Evolutionary conservation across 352 stramenopile genomes (phyloP).

Genomic region (Phytophthora sp.): DNA sequence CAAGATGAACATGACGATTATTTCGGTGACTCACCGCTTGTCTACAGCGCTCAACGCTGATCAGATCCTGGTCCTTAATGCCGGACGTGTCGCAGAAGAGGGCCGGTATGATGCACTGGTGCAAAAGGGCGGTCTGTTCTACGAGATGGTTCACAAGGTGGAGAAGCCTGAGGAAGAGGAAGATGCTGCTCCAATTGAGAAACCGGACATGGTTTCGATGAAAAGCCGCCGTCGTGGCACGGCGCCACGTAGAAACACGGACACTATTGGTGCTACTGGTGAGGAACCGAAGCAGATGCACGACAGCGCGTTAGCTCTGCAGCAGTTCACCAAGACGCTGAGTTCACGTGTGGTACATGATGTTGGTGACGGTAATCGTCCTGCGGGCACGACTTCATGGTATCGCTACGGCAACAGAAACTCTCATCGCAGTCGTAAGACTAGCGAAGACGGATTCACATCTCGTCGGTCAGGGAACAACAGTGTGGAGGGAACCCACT

Average conservation of each 20-base stretch:
- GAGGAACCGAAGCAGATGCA: slow-evolving; percentile 54
- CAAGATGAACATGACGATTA: slow-evolving; percentile 91
- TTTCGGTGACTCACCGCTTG: slow-evolving; percentile 90
- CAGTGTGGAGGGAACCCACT: slow-evolving; percentile 53
- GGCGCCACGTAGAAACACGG: slow-evolving; percentile 43
- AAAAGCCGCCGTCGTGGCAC: slow-evolving; percentile 31
- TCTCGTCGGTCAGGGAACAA: slow-evolving; percentile 71
- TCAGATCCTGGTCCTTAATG: slow-evolving; percentile 82
- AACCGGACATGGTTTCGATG: slow-evolving; percentile 37
- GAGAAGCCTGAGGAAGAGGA: slow-evolving; percentile 60
- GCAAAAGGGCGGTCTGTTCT: slow-evolving; percentile 73
- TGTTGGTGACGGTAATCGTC: slow-evolving; percentile 41
- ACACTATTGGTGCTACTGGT: slow-evolving; percentile 47
- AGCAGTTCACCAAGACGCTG: slow-evolving; percentile 86
- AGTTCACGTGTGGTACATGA: slow-evolving; percentile 80
- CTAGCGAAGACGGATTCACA: slow-evolving; percentile 57
- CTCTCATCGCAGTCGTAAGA: slow-evolving; percentile 70
- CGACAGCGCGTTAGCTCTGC: slow-evolving; percentile 72
- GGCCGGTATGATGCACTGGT: slow-evolving; percentile 80
- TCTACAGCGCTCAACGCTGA: slow-evolving; percentile 83
- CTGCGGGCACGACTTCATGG: slow-evolving; percentile 59
- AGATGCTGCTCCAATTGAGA: slow-evolving; percentile 25
- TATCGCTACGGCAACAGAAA: slow-evolving; percentile 80
- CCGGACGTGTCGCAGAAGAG: slow-evolving; percentile 78
- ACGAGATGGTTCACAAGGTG: slow-evolving; percentile 87